A percentile compares a stretch with the other conserved stretches of the same genome.
Evolutionary conservation across 805 yeast genomes (phyloP).

Genomic region (Tetrapisispora fleetii): DNA sequence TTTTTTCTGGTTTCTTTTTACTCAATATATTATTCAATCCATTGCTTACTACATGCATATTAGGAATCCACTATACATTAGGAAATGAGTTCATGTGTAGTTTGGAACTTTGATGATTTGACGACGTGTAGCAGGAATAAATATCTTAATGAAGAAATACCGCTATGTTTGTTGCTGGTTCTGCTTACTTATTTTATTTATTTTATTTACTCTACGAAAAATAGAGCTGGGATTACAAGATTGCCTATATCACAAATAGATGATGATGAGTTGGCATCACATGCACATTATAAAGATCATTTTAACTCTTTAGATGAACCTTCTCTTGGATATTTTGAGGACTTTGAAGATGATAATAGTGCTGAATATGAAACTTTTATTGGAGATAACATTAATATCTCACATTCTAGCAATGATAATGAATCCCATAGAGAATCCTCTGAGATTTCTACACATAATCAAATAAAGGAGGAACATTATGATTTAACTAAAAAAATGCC

Average conservation of each 20-base stretch:
- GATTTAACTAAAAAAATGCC: neutral
- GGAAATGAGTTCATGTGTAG: constrained; percentile 26
- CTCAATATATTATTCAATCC: too few relatives aligned
- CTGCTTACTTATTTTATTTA: neutral
- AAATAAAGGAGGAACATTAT: neutral
- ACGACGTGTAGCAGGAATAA: neutral
- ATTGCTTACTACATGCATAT: neutral
- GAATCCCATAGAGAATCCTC: neutral
- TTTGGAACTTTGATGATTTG: neutral
- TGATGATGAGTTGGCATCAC: neutral
- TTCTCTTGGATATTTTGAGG: neutral
- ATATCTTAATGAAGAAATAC: neutral
- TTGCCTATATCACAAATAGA: neutral
- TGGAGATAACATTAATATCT: too few relatives aligned
- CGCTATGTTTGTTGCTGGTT: neutral
- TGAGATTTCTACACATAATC: neutral
- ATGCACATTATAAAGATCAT: neutral
- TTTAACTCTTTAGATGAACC: neutral
- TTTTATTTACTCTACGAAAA: neutral
- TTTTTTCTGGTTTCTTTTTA: too few relatives aligned
- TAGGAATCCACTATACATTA: neutral
- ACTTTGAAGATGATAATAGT: neutral
- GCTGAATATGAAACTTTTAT: neutral
- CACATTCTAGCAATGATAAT: neutral
- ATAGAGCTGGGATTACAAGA: neutral